Conservation (phyloP, 129 eudicot species). For the Flaveria bidentis region DNA sequence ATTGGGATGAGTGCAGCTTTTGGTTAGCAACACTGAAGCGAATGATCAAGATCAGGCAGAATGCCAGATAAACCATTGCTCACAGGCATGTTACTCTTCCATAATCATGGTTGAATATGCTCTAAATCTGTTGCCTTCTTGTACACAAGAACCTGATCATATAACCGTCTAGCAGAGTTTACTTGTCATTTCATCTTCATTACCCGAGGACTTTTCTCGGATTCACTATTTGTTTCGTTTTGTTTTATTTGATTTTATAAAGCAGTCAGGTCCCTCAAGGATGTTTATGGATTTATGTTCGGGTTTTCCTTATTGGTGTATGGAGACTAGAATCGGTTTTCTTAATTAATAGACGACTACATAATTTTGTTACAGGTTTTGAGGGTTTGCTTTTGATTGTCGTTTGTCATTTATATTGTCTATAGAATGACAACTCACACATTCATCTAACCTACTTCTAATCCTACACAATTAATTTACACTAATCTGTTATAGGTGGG, state of each 20-base stretch:
- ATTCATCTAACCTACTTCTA: too few relatives aligned
- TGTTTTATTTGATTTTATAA: constrained; percentile 30
- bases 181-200: constrained; percentile 20
- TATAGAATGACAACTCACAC: too few relatives aligned
- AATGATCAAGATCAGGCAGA: constrained; percentile 91
- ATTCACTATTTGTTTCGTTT: constrained; percentile 23
- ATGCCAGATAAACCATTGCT: constrained; percentile 47
- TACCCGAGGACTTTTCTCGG: constrained; percentile 22
- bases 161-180: constrained; percentile 28
- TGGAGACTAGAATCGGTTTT: constrained; percentile 38
- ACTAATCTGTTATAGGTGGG: too few relatives aligned
- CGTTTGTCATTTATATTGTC: neutral
- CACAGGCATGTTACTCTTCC: constrained; percentile 13
- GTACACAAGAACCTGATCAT: constrained; percentile 36
- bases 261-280: constrained; percentile 34
- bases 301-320: constrained; percentile 34
- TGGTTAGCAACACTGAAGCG: constrained; percentile 91
- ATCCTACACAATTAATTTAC: too few relatives aligned
- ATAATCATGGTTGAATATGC: constrained; percentile 1
- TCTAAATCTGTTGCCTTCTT: neutral
- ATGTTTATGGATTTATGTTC: constrained; percentile 29
- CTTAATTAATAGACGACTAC: constrained; percentile 31
- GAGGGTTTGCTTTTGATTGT: neutral
- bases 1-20: constrained; percentile 95
- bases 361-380: constrained; percentile 28